A percentile compares a stretch with the other conserved stretches of the same genome.
Evolutionary conservation across 148 eudicot genomes (phyloP).

Genomic region (Rhododendron molle): DNA sequence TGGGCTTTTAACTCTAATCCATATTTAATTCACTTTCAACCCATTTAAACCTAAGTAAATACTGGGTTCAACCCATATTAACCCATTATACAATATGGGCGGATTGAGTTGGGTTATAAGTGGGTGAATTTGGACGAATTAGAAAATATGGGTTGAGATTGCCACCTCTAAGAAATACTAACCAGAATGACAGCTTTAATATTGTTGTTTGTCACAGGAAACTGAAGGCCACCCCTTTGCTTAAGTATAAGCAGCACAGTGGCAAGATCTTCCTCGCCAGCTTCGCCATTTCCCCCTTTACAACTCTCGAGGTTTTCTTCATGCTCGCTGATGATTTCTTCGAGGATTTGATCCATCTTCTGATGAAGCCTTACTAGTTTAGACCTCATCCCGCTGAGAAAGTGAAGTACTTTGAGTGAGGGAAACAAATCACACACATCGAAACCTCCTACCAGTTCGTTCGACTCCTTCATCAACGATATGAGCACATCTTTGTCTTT

Average conservation of each 20-base stretch:
- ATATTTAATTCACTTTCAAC: too few species aligned
- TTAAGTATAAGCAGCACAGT: neutral
- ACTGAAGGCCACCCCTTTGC: conserved; percentile 2
- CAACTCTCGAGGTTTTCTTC: neutral
- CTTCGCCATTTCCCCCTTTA: neutral
- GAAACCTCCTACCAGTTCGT: neutral
- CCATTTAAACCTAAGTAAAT: too few species aligned
- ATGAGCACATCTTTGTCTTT: conserved; percentile 9
- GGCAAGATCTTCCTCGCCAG: neutral
- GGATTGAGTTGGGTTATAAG: too few species aligned
- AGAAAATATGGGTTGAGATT: too few species aligned
- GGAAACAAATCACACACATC: conserved; percentile 12
- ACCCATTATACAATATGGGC: too few species aligned
- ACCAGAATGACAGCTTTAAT: conserved; percentile 12
- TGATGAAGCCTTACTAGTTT: neutral
- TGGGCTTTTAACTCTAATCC: too few species aligned
- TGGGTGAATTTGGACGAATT: too few species aligned
- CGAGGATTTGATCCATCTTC: neutral
- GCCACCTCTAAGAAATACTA: too few species aligned
- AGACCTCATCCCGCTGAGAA: neutral
- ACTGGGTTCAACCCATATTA: too few species aligned
- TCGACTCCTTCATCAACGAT: neutral
- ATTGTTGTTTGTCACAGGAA: conserved; percentile 4
- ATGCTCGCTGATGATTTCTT: too few species aligned
- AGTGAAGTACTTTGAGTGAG: conserved; percentile 6